phyloP scores from a whole-genome alignment of 345 rosid genomes.

The Citrus medica region DNA sequence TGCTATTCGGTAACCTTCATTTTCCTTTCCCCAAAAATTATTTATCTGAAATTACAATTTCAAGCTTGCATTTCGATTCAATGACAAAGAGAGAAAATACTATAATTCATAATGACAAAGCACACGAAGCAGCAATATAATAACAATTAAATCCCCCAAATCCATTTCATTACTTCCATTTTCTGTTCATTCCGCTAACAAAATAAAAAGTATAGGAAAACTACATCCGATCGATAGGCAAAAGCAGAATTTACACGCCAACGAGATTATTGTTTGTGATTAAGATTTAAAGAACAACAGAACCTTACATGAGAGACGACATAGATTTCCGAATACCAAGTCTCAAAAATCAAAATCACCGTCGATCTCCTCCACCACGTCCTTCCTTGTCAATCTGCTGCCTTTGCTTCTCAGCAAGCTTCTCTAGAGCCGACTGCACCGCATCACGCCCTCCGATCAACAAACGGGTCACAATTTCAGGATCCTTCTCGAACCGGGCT shows the following conservation, averaged over 20 bases:
- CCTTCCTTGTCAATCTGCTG: constrained; percentile 54
- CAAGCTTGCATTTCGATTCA: too few relatives aligned
- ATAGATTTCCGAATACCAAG: neutral
- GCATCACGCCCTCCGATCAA: constrained; percentile 85
- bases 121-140: neutral
- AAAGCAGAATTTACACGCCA: neutral
- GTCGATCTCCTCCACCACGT: constrained; percentile 22
- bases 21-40: too few relatives aligned
- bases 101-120: neutral
- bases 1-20: too few relatives aligned
- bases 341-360: constrained; percentile 5
- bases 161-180: neutral
- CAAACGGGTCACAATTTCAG: constrained; percentile 67
- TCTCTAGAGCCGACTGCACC: constrained; percentile 63
- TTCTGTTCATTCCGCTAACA: neutral
- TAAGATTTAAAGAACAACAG: neutral
- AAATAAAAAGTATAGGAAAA: too few relatives aligned
- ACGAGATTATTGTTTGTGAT: neutral
- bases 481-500: constrained; percentile 79
- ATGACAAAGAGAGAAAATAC: too few relatives aligned
- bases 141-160: neutral
- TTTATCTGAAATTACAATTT: too few relatives aligned
- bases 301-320: too few relatives aligned
- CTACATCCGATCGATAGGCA: neutral
- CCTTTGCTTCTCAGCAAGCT: constrained; percentile 72